Evolutionary conservation across 176 grass and related monocot genomes (phyloP), one percentile per base, ranked within the genome.

Genomic region (Zoysia japonica): DNA sequence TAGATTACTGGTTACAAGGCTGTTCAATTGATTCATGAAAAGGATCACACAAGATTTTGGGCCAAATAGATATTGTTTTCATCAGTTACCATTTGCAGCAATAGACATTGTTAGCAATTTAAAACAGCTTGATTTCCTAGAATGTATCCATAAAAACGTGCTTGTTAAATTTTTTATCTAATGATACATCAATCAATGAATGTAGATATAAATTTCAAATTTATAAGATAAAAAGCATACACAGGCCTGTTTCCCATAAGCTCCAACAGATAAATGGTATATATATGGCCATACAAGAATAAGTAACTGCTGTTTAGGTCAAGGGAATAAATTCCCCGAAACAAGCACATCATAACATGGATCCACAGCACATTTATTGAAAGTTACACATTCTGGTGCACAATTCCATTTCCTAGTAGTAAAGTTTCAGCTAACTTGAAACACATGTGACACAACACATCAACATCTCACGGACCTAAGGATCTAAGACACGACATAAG

Each of bases 281-380:
- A 36, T 55, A 11, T 14, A 36, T 55, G 65, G 7, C 28, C 9
- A 5, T n/a, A n/a, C 6, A 78, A 52, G 15, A 42, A 37, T 9
- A n/a, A 42, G 19, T 20, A 12, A 70, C 28, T 15, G 37, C 9
- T 49, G n/a, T 51, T 41, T 39, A 11, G 12, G 35, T 47, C 1
- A 47, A 28, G 1, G 3, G n/a, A 20, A 42, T 65, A 55, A 81
- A 82, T 55, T 71, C 55, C 48, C 41, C 16, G 71, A 63, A 54
- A 64, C 10, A 63, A 67, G 17, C 17, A 63, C 5, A 71, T 43
- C 35, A 49, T 60, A 65, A 14, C 36, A 68, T 17, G 17, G 10
- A 53, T 57, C 40, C 0, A 0, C 43, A 76, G 57, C 13, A 67
- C 35, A 3, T 71, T 70, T 12, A 69, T 12, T 76, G 41, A 36